These are phyloP conservation scores for Saturnispora hagleri DNA, from an alignment of 805 yeast genomes.

Conservation along the genomic window DNA sequence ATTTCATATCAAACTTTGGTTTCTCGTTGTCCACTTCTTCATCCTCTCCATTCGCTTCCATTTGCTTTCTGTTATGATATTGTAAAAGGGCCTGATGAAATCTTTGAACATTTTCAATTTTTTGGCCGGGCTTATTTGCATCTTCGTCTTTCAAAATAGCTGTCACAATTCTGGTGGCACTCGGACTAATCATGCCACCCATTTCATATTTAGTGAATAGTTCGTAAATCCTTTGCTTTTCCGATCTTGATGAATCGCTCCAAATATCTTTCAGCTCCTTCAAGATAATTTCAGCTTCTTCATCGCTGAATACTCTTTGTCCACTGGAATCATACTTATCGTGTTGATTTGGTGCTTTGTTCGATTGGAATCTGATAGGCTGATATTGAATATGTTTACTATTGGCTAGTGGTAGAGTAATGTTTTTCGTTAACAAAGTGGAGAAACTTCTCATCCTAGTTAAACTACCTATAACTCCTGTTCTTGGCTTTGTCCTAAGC, in stretches of 20 bases:
- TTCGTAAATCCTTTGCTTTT: slow-evolving; percentile 12
- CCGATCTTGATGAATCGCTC: slow-evolving; percentile 17
- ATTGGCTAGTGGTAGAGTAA: neutral
- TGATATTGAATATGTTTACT: neutral
- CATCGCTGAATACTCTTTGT: slow-evolving; percentile 21
- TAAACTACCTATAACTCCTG: neutral
- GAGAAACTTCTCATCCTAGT: neutral
- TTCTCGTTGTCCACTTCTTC: slow-evolving; percentile 3
- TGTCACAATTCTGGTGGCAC: slow-evolving; percentile 23
- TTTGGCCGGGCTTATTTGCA: slow-evolving; percentile 21
- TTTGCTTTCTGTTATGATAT: slow-evolving; percentile 24
- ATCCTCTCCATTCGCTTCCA: slow-evolving; percentile 16
- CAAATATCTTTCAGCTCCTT: slow-evolving; percentile 21
- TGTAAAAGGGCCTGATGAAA: slow-evolving; percentile 25
- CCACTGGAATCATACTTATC: slow-evolving; percentile 20
- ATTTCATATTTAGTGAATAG: slow-evolving; percentile 23
- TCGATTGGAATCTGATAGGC: slow-evolving; percentile 9
- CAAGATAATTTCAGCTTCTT: slow-evolving; percentile 21
- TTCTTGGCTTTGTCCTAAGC: neutral
- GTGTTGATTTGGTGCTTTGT: slow-evolving; percentile 8
- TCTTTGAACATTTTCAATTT: slow-evolving; percentile 23
- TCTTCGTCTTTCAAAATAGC: slow-evolving; percentile 21
- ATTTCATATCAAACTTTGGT: slow-evolving; percentile 8
- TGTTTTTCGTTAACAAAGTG: neutral
- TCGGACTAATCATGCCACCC: slow-evolving; percentile 26